Percentiles rank a stretch among this genome's conserved stretches.
Conservation (phyloP, 2,329 filamentous ascomycete species). For the Colletotrichum zoysiae region DNA sequence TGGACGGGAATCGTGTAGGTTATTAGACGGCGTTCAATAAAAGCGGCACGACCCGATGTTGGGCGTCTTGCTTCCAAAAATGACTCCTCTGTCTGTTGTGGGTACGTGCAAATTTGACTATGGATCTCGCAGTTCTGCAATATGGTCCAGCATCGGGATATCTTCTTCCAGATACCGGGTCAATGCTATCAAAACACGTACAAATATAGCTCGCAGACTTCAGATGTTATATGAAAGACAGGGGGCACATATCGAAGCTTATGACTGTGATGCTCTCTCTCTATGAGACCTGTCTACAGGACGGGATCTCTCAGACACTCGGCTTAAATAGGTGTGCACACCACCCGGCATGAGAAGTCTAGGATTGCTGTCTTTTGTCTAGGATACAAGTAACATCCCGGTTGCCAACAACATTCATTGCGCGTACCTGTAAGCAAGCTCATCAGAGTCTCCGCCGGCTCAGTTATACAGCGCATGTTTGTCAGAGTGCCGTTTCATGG, state of each 20-base stretch:
- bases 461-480: not conserved
- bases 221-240: not conserved
- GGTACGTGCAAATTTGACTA: not conserved
- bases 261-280: not conserved
- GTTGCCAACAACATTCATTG: not conserved
- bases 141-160: not conserved
- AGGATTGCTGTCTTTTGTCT: not conserved
- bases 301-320: not conserved
- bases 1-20: slow-evolving; percentile 26
- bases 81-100: not conserved
- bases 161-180: not conserved
- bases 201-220: not conserved
- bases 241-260: not conserved
- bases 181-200: too few relatives aligned
- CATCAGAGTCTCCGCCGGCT: not conserved
- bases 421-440: not conserved
- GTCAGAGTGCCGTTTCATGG: not conserved
- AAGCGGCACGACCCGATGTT: slow-evolving; percentile 39
- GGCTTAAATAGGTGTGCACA: not conserved
- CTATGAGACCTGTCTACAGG: not conserved
- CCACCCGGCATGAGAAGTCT: not conserved
- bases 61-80: slow-evolving; percentile 1
- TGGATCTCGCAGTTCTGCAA: not conserved
- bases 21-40: slow-evolving; percentile 36
- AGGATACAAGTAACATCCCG: not conserved